Conservation (phyloP, 345 rosid genomes). For the Trapa bicornis region DNA sequence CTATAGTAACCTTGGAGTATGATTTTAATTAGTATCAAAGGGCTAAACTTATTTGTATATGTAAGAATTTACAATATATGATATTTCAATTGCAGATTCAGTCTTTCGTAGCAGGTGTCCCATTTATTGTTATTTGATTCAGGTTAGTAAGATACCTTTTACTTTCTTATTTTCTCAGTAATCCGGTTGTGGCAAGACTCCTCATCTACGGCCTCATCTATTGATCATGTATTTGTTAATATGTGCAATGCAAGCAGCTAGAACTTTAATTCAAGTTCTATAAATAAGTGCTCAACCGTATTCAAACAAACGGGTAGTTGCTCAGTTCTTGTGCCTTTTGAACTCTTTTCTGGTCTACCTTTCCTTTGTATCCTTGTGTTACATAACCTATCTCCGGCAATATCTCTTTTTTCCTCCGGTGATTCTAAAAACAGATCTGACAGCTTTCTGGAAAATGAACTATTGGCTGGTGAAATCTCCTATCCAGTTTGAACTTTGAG, state of each 20-base stretch:
- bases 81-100: slow-evolving; percentile 52
- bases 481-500: slow-evolving; percentile 10
- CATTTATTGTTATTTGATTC: slow-evolving; percentile 73
- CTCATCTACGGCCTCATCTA: not conserved
- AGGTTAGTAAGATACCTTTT: slow-evolving; percentile 32
- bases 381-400: too few species aligned
- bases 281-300: too few species aligned
- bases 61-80: not conserved
- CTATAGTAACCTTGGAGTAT: slow-evolving; percentile 22
- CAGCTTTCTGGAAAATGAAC: slow-evolving; percentile 35
- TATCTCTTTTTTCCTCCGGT: not conserved
- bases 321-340: not conserved
- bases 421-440: not conserved
- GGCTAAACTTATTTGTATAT: not conserved
- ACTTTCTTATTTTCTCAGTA: not conserved
- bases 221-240: not conserved
- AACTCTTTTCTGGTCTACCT: not conserved
- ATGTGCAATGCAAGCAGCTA: too few species aligned
- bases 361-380: not conserved
- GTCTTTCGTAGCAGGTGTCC: slow-evolving; percentile 89
- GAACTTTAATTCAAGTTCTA: too few species aligned
- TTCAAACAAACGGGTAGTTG: too few species aligned
- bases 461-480: slow-evolving; percentile 66
- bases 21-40: not conserved
- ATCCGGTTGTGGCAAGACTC: too few species aligned